Evolutionary conservation across 2,329 filamentous ascomycete genomes (phyloP), one percentile per base, ranked within the genome.

Genomic region (Colletotrichum caudatum): DNA sequence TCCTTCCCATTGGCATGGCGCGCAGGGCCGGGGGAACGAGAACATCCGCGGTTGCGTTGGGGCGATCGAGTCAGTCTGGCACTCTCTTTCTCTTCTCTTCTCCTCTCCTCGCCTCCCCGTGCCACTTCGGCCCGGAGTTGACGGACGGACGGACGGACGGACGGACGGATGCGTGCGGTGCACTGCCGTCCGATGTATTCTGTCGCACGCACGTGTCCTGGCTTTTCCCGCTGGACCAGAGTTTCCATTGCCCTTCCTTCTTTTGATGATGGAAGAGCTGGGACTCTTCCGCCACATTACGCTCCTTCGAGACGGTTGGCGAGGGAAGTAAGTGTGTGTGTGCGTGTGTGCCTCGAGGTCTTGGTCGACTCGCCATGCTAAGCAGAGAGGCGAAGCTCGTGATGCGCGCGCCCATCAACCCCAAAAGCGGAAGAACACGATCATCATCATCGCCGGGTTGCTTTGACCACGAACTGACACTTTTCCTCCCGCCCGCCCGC

Each of bases 361-460:
- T 63, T 67, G 51, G 12, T 16, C 20, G 16, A 14, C 8, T 48
- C 37, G 16, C 37, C 48, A n/a, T 3, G 37, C 50, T 37, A 48
- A 48, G 39, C 35, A 46, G 29, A 46, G 29, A 54, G 37, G 58
- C 29, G 37, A 37, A 37, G 48, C n/a, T 29, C 29, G 29, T 29
- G 3, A 29, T 4, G 29, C 29, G 26, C 26, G 29, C 29, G 2
- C 48, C 51, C 41, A 44, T 39, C 58, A 63, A 37, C 56, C 11
- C 50, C 50, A 18, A 2, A 57, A 20, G 35, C 37, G 14, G n/a
- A 41, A 61, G 18, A 53, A 48, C 51, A 37, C 51, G 51, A 68
- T 63, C 64, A 68, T 63, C 64, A 68, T 67, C 58, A 48, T 23
- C 68, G 57, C 35, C 35, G 39, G 44, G 14, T 33, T 56, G 61